A percentile compares a stretch with the other conserved stretches of the same genome.
These are phyloP conservation scores for Populus tremula DNA, from an alignment of 345 rosid species.

Conservation along the genomic window DNA sequence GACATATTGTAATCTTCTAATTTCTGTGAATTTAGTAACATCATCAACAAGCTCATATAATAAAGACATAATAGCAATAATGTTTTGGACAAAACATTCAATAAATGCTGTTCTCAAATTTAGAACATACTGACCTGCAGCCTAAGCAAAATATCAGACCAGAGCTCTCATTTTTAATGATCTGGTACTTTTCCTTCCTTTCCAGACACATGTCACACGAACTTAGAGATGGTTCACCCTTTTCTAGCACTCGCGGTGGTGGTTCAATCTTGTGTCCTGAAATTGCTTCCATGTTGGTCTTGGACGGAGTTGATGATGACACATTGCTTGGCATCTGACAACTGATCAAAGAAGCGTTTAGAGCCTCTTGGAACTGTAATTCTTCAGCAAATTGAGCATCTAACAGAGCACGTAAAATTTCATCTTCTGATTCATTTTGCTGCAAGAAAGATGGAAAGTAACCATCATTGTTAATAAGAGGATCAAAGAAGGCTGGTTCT, in stretches of 20 bases:
- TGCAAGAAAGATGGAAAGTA: neutral
- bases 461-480: neutral
- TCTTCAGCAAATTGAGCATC: slow-evolving; percentile 5
- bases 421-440: neutral
- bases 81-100: neutral
- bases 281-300: neutral
- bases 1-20: too few relatives aligned
- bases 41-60: neutral
- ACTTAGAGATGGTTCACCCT: neutral
- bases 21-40: neutral
- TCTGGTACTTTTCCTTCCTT: neutral
- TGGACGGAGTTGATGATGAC: neutral
- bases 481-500: neutral
- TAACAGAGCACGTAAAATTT: neutral
- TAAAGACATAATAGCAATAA: neutral
- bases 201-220: neutral
- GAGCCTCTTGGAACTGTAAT: slow-evolving; percentile 12
- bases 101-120: neutral
- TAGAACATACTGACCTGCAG: neutral
- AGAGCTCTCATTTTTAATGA: neutral
- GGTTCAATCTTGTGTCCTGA: neutral
- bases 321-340: neutral
- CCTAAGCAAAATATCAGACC: neutral
- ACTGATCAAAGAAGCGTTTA: neutral
- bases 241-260: neutral